Percentiles rank a stretch among this genome's conserved stretches.
phyloP scores from a whole-genome alignment of 345 rosid genomes.

The Sisymbrium irio region DNA sequence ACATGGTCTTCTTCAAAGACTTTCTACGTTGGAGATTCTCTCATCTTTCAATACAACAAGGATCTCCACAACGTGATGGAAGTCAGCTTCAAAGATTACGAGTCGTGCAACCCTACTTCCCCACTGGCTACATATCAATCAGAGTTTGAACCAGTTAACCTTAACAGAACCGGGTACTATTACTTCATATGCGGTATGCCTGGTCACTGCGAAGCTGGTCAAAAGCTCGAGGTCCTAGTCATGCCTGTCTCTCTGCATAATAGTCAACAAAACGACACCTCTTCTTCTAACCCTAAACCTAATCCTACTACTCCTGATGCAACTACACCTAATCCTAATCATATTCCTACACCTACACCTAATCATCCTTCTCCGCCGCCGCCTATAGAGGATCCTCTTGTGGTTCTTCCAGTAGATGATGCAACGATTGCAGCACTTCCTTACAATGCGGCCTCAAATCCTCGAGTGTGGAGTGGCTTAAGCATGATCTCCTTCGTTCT shows the following conservation, averaged over 20 bases:
- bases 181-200: slow-evolving; percentile 27
- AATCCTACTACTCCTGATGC: not conserved
- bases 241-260: slow-evolving; percentile 3
- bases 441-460: slow-evolving; percentile 5
- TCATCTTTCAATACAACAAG: slow-evolving; percentile 19
- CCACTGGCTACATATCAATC: slow-evolving; percentile 9
- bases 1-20: slow-evolving; percentile 34
- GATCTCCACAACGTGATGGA: slow-evolving; percentile 5
- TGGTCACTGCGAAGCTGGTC: slow-evolving; percentile 28
- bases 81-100: slow-evolving; percentile 16
- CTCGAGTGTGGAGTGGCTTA: slow-evolving; percentile 4
- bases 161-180: slow-evolving; percentile 22
- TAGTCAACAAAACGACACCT: slow-evolving; percentile 1
- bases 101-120: slow-evolving; percentile 7
- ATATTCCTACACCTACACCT: not conserved
- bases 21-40: slow-evolving; percentile 23
- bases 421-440: slow-evolving; percentile 23
- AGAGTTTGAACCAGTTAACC: slow-evolving; percentile 1
- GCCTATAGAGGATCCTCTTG: slow-evolving; percentile 20
- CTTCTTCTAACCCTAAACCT: not conserved
- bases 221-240: slow-evolving; percentile 27
- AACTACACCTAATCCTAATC: not conserved
- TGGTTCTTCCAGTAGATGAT: slow-evolving; percentile 21
- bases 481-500: slow-evolving; percentile 11
- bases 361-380: not conserved